Evolutionary conservation across 768 basidiomycete genomes (phyloP).

Genomic region (Rickenella mellea): DNA sequence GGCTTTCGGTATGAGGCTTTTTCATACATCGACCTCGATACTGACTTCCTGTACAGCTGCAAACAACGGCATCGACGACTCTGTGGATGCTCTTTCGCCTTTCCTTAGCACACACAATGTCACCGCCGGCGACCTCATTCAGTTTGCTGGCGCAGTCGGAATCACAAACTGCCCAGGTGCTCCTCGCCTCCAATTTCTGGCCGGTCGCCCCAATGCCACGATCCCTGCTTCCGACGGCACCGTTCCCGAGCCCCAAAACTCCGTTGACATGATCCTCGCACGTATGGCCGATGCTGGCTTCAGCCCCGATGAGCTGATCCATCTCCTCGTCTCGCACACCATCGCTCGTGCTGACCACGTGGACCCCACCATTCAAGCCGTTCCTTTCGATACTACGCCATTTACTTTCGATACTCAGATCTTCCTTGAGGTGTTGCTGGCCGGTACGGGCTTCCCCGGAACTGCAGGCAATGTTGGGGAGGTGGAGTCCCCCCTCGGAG

Average conservation of each 20-base stretch:
- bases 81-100: slow-evolving; percentile 12
- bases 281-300: slow-evolving; percentile 16
- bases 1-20: too few relatives aligned
- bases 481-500: slow-evolving; percentile 25
- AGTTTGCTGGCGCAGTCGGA: slow-evolving; percentile 14
- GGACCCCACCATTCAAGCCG: slow-evolving; percentile 9
- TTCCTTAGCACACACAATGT: slow-evolving; percentile 11
- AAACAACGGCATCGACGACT: slow-evolving; percentile 17
- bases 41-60: slow-evolving; percentile 16
- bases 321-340: slow-evolving; percentile 16
- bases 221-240: slow-evolving; percentile 9
- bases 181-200: slow-evolving; percentile 10
- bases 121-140: slow-evolving; percentile 12
- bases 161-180: slow-evolving; percentile 16
- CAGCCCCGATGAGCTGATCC: slow-evolving; percentile 14
- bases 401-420: slow-evolving; percentile 12
- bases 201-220: slow-evolving; percentile 9
- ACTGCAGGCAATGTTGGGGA: slow-evolving; percentile 29
- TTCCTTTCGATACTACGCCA: slow-evolving; percentile 17
- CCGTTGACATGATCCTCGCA: slow-evolving; percentile 12
- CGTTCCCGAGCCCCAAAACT: slow-evolving; percentile 15
- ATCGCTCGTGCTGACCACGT: slow-evolving; percentile 17
- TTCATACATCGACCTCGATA: slow-evolving; percentile 19
- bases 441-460: slow-evolving; percentile 17
- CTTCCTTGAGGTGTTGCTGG: slow-evolving; percentile 18